phyloP scores from a whole-genome alignment of 2,329 filamentous ascomycete species.

The Chaetomiaceae sp. region DNA sequence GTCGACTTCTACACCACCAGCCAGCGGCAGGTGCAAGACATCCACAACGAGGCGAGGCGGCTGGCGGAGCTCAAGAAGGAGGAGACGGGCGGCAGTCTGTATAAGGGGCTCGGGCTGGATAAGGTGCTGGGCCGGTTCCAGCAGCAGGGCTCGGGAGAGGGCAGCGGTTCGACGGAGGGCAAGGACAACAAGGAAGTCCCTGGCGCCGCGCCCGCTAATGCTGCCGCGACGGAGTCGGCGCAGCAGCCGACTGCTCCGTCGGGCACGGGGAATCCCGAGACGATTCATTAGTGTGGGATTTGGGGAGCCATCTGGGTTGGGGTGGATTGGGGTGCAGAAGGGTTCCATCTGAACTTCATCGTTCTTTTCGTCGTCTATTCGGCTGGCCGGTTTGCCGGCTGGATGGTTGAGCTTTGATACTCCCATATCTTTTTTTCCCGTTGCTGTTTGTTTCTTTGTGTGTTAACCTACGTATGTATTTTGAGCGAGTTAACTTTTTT shows the following conservation, averaged over 20 bases:
- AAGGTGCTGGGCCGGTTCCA: conserved; percentile 46
- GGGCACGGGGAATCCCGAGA: conserved; percentile 10
- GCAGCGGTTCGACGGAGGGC: not conserved
- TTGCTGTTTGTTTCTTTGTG: too few species aligned
- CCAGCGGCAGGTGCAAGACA: conserved; percentile 86
- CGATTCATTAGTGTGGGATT: conserved; percentile 5
- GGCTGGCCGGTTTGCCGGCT: too few species aligned
- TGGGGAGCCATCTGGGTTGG: too few species aligned
- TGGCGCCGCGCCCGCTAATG: conserved; percentile 22
- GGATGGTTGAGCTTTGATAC: not conserved
- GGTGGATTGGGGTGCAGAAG: too few species aligned
- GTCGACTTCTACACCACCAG: conserved; percentile 82
- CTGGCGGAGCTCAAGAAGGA: conserved; percentile 82
- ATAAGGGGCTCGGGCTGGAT: conserved; percentile 56
- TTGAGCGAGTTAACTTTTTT: too few species aligned
- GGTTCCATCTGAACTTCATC: too few species aligned
- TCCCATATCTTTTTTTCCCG: not conserved
- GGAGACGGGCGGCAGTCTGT: conserved; percentile 54
- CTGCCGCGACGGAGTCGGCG: conserved; percentile 20
- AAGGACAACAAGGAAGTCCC: conserved; percentile 15
- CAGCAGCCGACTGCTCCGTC: conserved; percentile 10
- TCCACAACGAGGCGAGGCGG: conserved; percentile 84
- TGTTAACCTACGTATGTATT: not conserved
- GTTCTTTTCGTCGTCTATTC: too few species aligned
- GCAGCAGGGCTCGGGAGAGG: not conserved